Percentiles rank a stretch among this genome's conserved stretches.
phyloP scores from a whole-genome alignment of 164 flowering plant species.

The Dillenia turbinata region DNA sequence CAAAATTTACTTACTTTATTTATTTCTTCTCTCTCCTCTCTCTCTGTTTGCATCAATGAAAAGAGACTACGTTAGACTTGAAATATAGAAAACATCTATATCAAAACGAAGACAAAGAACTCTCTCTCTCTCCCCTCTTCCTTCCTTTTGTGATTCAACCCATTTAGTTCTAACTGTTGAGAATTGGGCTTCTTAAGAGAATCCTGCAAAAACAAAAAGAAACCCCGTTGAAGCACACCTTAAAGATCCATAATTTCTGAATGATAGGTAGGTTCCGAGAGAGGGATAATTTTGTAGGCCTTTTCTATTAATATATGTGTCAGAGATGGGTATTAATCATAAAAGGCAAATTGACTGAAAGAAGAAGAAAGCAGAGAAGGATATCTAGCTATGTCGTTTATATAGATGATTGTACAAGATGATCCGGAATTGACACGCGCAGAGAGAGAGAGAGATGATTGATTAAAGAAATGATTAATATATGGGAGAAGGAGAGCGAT shows the following conservation, averaged over 20 bases:
- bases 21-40: too few species aligned
- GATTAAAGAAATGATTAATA: constrained; percentile 25
- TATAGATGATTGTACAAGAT: neutral
- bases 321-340: neutral
- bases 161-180: constrained; percentile 9
- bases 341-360: neutral
- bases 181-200: neutral
- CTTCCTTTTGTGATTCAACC: constrained; percentile 13
- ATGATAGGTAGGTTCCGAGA: too few species aligned
- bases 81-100: neutral
- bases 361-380: constrained; percentile 3
- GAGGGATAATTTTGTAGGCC: too few species aligned
- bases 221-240: neutral
- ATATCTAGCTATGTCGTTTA: constrained; percentile 4
- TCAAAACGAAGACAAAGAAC: constrained; percentile 12
- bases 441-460: constrained; percentile 11
- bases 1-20: neutral
- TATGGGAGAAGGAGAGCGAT: constrained; percentile 8
- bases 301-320: too few species aligned
- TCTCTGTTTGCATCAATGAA: constrained; percentile 14
- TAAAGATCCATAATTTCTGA: neutral
- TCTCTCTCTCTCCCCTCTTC: neutral
- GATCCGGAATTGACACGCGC: too few species aligned
- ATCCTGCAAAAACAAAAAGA: constrained; percentile 23
- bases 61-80: constrained; percentile 14